A percentile compares a stretch with the other conserved stretches of the same genome.
These are phyloP conservation scores for Volutella citrinella DNA, from an alignment of 2,329 filamentous ascomycete species.

Conservation along the genomic window DNA sequence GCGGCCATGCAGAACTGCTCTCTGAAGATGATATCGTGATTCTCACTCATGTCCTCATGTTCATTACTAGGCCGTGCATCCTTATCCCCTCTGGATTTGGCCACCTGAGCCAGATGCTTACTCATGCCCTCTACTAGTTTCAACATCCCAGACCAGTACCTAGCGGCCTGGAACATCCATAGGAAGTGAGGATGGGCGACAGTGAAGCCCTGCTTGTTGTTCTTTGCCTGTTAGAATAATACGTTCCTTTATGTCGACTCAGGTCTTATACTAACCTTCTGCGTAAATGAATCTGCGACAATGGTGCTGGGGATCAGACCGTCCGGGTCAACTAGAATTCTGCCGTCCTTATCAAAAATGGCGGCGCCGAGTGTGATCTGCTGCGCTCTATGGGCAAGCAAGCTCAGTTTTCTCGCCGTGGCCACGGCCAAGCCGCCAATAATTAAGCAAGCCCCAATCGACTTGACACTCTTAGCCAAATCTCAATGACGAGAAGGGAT, in stretches of 20 bases:
- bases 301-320: constrained; percentile 69
- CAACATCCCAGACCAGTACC: constrained; percentile 69
- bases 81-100: constrained; percentile 22
- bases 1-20: constrained; percentile 83
- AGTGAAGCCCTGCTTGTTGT: constrained; percentile 69
- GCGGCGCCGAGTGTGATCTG: constrained; percentile 59
- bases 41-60: constrained; percentile 56
- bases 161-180: constrained; percentile 81
- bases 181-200: constrained; percentile 76
- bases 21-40: constrained; percentile 75
- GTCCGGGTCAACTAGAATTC: constrained; percentile 66
- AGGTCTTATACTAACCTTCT: constrained; percentile 47
- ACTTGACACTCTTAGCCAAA: too few species aligned
- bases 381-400: constrained; percentile 57
- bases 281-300: constrained; percentile 74
- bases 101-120: constrained; percentile 59
- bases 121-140: constrained; percentile 71
- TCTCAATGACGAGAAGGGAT: constrained; percentile 2
- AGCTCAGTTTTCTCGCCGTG: constrained; percentile 49
- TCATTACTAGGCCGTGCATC: constrained; percentile 43
- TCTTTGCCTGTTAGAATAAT: constrained; percentile 24
- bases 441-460: constrained; percentile 57
- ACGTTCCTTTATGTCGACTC: neutral
- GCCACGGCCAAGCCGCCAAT: constrained; percentile 55
- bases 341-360: constrained; percentile 64